Evolutionary conservation across 2,329 filamentous ascomycete genomes (phyloP).

Genomic region (Cercospora zeina): DNA sequence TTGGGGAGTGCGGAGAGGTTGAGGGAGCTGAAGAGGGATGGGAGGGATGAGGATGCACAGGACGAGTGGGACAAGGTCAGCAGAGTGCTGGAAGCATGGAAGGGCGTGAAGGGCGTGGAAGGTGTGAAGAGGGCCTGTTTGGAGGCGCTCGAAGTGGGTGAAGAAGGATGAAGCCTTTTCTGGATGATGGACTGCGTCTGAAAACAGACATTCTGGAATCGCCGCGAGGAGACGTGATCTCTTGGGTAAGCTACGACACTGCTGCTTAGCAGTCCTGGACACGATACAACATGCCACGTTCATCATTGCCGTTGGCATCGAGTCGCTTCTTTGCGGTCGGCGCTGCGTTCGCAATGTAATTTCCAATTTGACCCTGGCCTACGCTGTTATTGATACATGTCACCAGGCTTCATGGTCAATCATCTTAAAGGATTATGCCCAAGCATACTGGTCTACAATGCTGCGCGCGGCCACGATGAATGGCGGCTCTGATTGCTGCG

Average conservation of each 20-base stretch:
- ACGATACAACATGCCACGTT: neutral
- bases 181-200: neutral
- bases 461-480: neutral
- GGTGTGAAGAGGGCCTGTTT: constrained; percentile 45
- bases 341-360: neutral
- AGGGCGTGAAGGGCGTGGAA: constrained; percentile 46
- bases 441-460: neutral
- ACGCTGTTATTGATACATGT: neutral
- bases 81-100: constrained; percentile 47
- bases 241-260: neutral
- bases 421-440: neutral
- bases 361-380: neutral
- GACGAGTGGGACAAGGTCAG: constrained; percentile 50
- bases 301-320: neutral
- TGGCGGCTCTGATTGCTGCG: neutral
- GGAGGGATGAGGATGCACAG: constrained; percentile 61
- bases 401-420: neutral
- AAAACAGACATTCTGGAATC: neutral
- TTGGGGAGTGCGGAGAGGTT: constrained; percentile 63
- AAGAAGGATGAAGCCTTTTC: constrained; percentile 11
- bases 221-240: neutral
- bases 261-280: neutral
- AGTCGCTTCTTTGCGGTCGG: neutral
- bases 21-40: constrained; percentile 58
- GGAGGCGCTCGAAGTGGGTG: constrained; percentile 21